Conservation (phyloP, 257 asterid genomes). For the Pogostemon cablin region DNA sequence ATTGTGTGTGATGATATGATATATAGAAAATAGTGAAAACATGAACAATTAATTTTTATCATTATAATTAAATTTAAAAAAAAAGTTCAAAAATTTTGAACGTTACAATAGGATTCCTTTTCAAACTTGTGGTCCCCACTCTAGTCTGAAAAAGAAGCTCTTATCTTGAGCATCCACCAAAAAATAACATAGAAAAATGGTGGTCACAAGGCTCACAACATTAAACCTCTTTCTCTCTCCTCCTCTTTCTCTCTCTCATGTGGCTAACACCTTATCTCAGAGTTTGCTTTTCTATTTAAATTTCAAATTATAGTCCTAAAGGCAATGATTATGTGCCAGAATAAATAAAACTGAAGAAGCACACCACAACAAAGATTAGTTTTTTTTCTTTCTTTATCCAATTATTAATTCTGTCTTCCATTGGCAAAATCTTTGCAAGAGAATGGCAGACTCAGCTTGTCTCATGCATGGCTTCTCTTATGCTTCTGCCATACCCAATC, state of each 20-base stretch:
- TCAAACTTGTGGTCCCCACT: slow-evolving; percentile 28
- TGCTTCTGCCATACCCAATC: slow-evolving; percentile 64
- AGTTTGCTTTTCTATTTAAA: slow-evolving; percentile 64
- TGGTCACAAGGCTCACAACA: background rate
- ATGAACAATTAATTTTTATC: background rate
- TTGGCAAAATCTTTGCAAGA: slow-evolving; percentile 6
- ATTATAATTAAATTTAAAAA: background rate
- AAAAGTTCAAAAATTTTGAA: slow-evolving; percentile 33
- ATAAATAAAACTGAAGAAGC: slow-evolving; percentile 21
- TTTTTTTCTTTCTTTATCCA: slow-evolving; percentile 7
- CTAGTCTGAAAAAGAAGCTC: slow-evolving; percentile 14
- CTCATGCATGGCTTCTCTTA: slow-evolving; percentile 78
- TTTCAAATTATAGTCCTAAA: slow-evolving; percentile 56
- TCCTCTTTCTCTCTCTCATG: background rate
- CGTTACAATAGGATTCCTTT: slow-evolving; percentile 32
- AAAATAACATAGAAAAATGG: slow-evolving; percentile 18
- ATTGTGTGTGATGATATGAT: no score
- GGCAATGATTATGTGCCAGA: slow-evolving; percentile 31
- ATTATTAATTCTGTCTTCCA: slow-evolving; percentile 15
- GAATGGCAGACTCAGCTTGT: slow-evolving; percentile 82
- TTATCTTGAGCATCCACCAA: background rate
- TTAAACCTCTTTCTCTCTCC: background rate
- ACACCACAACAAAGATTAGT: slow-evolving; percentile 30
- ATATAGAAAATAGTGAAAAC: background rate
- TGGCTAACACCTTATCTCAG: slow-evolving; percentile 38